Evolutionary conservation across 2,329 filamentous ascomycete genomes (phyloP).

Genomic region (Colletotrichum abscissum): DNA sequence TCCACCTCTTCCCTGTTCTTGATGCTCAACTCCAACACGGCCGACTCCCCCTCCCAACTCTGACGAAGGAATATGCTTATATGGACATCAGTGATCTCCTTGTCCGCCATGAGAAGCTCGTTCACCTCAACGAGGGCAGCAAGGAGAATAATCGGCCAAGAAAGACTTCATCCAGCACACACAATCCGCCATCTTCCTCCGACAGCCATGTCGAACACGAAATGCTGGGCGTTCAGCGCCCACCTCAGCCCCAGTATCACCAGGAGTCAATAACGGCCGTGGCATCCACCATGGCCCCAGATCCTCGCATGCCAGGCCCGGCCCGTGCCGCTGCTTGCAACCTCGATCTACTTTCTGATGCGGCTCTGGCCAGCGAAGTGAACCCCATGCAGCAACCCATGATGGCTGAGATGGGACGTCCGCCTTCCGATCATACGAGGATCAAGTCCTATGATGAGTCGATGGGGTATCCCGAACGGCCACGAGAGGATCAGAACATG

Average conservation of each 20-base stretch:
- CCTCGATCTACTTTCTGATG: conserved; percentile 68
- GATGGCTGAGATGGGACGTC: conserved; percentile 57
- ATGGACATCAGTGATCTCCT: conserved; percentile 74
- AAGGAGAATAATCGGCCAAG: conserved; percentile 64
- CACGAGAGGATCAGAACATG: conserved; percentile 56
- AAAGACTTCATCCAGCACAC: conserved; percentile 55
- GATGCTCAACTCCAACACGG: conserved; percentile 30
- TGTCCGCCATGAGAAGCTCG: conserved; percentile 72
- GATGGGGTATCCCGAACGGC: conserved; percentile 60
- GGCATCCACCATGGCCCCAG: conserved; percentile 54
- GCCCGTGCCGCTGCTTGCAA: conserved; percentile 63
- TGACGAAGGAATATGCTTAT: conserved; percentile 57
- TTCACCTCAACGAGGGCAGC: conserved; percentile 70
- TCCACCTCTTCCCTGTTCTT: conserved; percentile 14
- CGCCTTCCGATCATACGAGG: conserved; percentile 52
- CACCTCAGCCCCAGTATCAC: conserved; percentile 50
- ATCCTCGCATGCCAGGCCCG: conserved; percentile 52
- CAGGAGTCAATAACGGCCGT: conserved; percentile 53
- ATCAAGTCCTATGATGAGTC: conserved; percentile 63
- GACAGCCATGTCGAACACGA: conserved; percentile 60
- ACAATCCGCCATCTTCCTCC: conserved; percentile 58
- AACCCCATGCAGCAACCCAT: conserved; percentile 60
- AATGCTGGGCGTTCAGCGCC: conserved; percentile 56
- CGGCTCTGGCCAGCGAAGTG: conserved; percentile 68
- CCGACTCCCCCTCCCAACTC: conserved; percentile 11